A percentile compares a stretch with the other conserved stretches of the same genome.
phyloP scores from a whole-genome alignment of 306 rosid species.

The Lathyrus tuberosus region DNA sequence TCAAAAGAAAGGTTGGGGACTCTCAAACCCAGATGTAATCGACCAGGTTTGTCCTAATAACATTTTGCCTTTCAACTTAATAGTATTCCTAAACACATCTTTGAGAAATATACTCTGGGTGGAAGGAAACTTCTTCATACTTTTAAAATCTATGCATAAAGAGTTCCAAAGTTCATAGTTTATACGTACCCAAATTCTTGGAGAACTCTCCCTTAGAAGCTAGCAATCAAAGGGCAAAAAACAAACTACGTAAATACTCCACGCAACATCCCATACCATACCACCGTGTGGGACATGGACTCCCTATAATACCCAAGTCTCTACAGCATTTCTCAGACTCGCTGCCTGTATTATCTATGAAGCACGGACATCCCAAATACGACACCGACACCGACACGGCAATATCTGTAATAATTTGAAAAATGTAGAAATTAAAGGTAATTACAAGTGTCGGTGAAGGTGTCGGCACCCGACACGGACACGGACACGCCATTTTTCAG shows the following conservation, averaged over 20 bases:
- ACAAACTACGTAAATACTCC: background rate
- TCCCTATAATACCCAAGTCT: background rate
- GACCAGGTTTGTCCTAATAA: constrained; percentile 74
- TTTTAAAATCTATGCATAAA: constrained; percentile 15
- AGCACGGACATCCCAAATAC: too few relatives aligned
- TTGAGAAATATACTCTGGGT: constrained; percentile 5
- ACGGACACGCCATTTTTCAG: too few relatives aligned
- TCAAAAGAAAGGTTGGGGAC: constrained; percentile 90
- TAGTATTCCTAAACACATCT: constrained; percentile 11
- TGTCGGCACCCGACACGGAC: too few relatives aligned
- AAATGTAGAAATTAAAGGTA: too few relatives aligned
- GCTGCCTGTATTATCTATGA: background rate
- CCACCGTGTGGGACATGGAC: background rate
- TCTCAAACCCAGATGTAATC: constrained; percentile 90
- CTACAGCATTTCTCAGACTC: background rate
- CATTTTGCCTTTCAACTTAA: constrained; percentile 34
- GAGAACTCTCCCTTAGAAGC: background rate
- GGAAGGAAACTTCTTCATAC: background rate
- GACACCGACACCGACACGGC: too few relatives aligned
- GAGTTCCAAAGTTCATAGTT: constrained; percentile 12
- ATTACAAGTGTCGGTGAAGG: too few relatives aligned
- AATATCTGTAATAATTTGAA: too few relatives aligned
- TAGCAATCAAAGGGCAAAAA: background rate
- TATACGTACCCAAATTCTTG: background rate
- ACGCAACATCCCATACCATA: background rate